Evolutionary conservation across 208 protist species (phyloP).

Genomic region (Crithidia mellificae): DNA sequence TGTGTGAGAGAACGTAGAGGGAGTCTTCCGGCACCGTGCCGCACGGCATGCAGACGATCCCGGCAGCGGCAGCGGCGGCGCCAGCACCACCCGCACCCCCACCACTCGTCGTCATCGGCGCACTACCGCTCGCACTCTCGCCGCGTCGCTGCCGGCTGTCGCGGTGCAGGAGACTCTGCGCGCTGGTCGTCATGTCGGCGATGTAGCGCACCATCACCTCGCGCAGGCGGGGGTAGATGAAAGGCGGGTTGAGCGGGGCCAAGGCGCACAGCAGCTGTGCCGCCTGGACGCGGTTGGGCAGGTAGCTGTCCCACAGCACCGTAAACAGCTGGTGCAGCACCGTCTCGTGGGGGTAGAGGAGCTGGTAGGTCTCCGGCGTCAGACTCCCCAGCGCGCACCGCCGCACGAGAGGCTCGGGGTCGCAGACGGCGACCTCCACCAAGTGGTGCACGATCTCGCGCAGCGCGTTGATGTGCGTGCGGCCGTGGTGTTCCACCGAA

Average conservation of each 20-base stretch:
- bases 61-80: constrained; percentile 35
- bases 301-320: constrained; percentile 62
- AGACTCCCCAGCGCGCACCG: constrained; percentile 56
- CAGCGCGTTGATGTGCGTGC: constrained; percentile 67
- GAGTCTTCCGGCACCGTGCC: constrained; percentile 25
- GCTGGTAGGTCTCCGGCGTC: constrained; percentile 53
- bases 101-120: neutral
- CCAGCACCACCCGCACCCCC: neutral
- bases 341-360: constrained; percentile 67
- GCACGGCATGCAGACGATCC: constrained; percentile 10
- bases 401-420: constrained; percentile 70
- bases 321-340: constrained; percentile 70
- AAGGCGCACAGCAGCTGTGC: constrained; percentile 66
- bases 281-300: constrained; percentile 64
- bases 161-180: neutral
- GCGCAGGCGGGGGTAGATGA: constrained; percentile 72
- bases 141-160: constrained; percentile 1
- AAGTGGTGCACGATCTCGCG: constrained; percentile 66
- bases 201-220: constrained; percentile 60
- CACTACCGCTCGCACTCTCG: constrained; percentile 9
- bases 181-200: constrained; percentile 41
- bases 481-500: constrained; percentile 45
- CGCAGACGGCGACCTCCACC: constrained; percentile 66
- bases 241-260: constrained; percentile 50
- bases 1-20: constrained; percentile 22